A percentile compares a stretch with the other conserved stretches of the same genome.
These are phyloP conservation scores for Colletotrichum tamarilloi DNA, from an alignment of 2,329 filamentous ascomycete species.

Conservation along the genomic window DNA sequence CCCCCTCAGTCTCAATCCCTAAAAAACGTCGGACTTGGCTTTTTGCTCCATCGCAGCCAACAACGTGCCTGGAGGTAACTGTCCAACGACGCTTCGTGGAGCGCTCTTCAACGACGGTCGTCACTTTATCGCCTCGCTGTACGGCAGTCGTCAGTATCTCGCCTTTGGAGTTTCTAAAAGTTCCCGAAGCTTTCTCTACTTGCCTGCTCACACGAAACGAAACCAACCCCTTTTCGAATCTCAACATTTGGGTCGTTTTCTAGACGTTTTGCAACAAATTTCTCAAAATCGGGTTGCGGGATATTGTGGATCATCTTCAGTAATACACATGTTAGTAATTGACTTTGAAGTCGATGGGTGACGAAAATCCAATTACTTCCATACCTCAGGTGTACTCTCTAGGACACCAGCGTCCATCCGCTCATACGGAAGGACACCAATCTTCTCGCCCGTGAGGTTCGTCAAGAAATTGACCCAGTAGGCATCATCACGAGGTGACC, in stretches of 20 bases:
- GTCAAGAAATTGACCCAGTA: slow-evolving; percentile 35
- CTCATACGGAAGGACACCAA: slow-evolving; percentile 31
- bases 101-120: slow-evolving; percentile 45
- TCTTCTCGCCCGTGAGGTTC: slow-evolving; percentile 27
- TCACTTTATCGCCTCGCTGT: slow-evolving; percentile 40
- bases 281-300: slow-evolving; percentile 52
- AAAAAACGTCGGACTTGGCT: slow-evolving; percentile 46
- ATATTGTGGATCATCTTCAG: slow-evolving; percentile 54
- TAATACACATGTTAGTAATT: background rate
- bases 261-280: slow-evolving; percentile 41
- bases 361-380: background rate
- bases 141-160: too few species aligned
- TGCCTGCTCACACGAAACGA: slow-evolving; percentile 47
- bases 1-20: slow-evolving; percentile 51
- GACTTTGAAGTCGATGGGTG: background rate
- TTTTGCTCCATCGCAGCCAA: slow-evolving; percentile 51
- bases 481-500: slow-evolving; percentile 26
- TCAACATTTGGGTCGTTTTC: slow-evolving; percentile 41
- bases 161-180: too few species aligned
- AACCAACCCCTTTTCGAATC: slow-evolving; percentile 46
- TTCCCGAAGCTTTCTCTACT: background rate
- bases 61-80: slow-evolving; percentile 45
- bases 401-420: slow-evolving; percentile 31
- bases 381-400: slow-evolving; percentile 33
- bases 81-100: slow-evolving; percentile 38